These are phyloP conservation scores for Solanum sejunctum DNA, from an alignment of 257 asterid species.

Conservation along the genomic window DNA sequence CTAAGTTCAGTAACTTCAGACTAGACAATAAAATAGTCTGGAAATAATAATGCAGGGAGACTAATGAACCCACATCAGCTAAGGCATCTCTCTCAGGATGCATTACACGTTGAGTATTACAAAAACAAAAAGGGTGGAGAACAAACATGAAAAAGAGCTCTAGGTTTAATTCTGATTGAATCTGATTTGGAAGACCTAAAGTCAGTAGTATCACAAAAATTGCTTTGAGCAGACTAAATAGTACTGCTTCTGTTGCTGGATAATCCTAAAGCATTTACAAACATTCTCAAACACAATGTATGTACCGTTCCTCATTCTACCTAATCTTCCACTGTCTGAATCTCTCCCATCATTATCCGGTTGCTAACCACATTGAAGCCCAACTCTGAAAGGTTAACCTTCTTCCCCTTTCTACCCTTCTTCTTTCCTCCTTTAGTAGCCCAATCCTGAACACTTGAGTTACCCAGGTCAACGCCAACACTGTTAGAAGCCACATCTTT, in stretches of 20 bases:
- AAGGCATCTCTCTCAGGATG: neutral
- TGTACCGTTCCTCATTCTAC: slow-evolving; percentile 25
- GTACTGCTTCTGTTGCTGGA: slow-evolving; percentile 43
- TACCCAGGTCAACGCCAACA: slow-evolving; percentile 18
- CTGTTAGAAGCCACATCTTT: slow-evolving; percentile 25
- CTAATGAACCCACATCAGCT: neutral
- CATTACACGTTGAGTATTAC: neutral
- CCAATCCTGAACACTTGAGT: slow-evolving; percentile 22
- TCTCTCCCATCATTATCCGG: slow-evolving; percentile 99
- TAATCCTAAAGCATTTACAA: slow-evolving; percentile 30
- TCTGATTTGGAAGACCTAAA: slow-evolving; percentile 7
- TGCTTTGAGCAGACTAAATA: slow-evolving; percentile 35
- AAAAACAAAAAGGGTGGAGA: neutral
- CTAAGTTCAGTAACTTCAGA: neutral
- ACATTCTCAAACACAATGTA: slow-evolving; percentile 24
- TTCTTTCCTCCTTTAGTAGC: slow-evolving; percentile 53
- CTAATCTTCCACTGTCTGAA: slow-evolving; percentile 73
- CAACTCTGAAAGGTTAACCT: slow-evolving; percentile 64
- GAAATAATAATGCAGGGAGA: neutral
- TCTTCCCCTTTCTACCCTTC: slow-evolving; percentile 79
- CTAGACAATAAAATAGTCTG: neutral
- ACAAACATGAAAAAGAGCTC: neutral
- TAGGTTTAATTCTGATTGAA: neutral
- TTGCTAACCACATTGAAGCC: slow-evolving; percentile 95
- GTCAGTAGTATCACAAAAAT: slow-evolving; percentile 36